Base-by-base conservation (phyloP, 768 basidiomycete genomes). In the Psilocybe subaeruginosa region DNA sequence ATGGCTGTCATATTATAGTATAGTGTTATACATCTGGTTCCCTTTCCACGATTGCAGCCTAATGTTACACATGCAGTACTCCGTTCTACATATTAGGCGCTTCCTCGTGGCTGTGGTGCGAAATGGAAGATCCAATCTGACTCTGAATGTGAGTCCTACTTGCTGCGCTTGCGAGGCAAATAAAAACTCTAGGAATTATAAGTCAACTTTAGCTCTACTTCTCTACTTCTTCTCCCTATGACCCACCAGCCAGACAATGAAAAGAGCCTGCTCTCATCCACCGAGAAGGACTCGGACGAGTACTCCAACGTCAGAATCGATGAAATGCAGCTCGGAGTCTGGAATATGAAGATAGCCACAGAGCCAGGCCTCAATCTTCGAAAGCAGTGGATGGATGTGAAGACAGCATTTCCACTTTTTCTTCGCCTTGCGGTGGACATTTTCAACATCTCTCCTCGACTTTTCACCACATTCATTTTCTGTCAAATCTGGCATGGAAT, bases 251-350 rank as follows among this genome's bases (percentile, higher is more conserved):
- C 29, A 14, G 55, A 56, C 2, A 11, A 48, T 8, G 23, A 57
- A 33, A 48, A 47, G 47, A 14, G 35, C 16, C 30, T 27, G 45
- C 29, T 30, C 54, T 16, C 29, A 27, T 12, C 39, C 12, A n/a
- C 17, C 27, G 46, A 57, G 17, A 55, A 56, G 31, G 54, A 17
- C 11, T 19, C 2, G 14, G 19, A 51, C 35, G 33, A 37, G 3
- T 35, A 47, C 23, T 35, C 46, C 17, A 57, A 57, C 30, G 27
- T 58, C 19, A 41, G 29, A 5, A 62, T 62, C 19, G n/a, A 57
- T 23, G 56, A 62, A n/a, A 14, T 54, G 4, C 61, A 62, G 45
- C 56, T 62, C 4, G 61, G 61, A 14, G 45, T 58, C n/a, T 62
- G 61, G 61, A 46, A 50, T 8, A 11, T 62, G 17, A 62, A 62